Conservation (phyloP, 139 green algal genomes). For the Diplosphaera chodatii region DNA sequence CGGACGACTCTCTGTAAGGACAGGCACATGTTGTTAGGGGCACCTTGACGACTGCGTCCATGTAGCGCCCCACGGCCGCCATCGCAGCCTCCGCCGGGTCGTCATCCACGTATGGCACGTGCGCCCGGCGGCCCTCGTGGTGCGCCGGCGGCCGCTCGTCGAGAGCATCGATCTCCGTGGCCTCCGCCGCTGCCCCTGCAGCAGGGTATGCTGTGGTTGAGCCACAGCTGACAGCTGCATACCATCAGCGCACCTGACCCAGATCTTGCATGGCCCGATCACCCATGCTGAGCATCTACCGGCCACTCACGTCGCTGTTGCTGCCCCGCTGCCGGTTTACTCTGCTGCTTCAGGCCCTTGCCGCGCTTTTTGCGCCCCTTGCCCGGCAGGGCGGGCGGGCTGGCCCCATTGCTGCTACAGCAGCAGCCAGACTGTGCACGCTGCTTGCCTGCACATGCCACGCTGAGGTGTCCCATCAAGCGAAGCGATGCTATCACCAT, state of each 20-base stretch:
- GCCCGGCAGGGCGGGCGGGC: no score
- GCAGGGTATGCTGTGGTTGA: no score
- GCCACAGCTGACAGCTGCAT: no score
- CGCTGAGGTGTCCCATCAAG: no score
- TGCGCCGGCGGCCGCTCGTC: neutral
- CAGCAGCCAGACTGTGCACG: neutral
- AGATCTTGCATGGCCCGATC: no score
- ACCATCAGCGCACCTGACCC: no score
- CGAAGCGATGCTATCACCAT: no score
- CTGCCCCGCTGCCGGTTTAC: neutral
- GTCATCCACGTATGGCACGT: neutral
- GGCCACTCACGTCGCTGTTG: neutral
- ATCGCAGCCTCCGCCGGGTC: neutral
- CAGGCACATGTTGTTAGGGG: no score
- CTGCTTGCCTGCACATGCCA: no score
- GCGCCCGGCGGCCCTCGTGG: neutral
- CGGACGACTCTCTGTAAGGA: no score
- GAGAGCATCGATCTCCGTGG: neutral
- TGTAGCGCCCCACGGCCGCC: constrained; percentile 15
- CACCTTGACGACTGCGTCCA: constrained; percentile 57
- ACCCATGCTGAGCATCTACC: no score
- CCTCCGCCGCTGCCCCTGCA: neutral
- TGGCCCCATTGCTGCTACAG: neutral
- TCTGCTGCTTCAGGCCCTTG: neutral
- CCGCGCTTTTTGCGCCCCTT: neutral